Conservation (phyloP, 2,329 filamentous ascomycete genomes). For the Pseudogymnoascus sp. region DNA sequence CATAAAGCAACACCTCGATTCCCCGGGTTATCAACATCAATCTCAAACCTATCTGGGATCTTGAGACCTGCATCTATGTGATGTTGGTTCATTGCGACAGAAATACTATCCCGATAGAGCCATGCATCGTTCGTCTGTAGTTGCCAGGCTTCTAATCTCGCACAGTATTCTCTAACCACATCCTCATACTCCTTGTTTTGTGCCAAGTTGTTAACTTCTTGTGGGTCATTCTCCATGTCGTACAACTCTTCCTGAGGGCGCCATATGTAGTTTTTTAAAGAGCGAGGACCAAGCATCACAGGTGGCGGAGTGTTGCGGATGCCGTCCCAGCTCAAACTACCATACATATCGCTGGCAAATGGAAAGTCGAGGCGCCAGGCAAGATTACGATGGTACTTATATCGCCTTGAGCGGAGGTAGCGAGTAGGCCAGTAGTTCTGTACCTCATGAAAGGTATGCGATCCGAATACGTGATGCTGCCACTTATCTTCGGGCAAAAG, state of each 20-base stretch:
- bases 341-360: conserved; percentile 39
- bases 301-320: conserved; percentile 25
- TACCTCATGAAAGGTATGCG: conserved; percentile 43
- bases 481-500: conserved; percentile 13
- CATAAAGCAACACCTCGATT: conserved; percentile 2
- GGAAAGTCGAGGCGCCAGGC: conserved; percentile 42
- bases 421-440: conserved; percentile 43
- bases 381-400: conserved; percentile 44
- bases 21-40: conserved; percentile 12
- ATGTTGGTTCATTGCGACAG: conserved; percentile 9
- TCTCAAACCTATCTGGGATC: conserved; percentile 12
- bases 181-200: conserved; percentile 25
- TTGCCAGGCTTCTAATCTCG: conserved; percentile 13
- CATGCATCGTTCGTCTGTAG: conserved; percentile 10
- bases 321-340: conserved; percentile 35
- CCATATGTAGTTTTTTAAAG: conserved; percentile 35
- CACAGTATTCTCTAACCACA: conserved; percentile 27
- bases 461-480: conserved; percentile 37
- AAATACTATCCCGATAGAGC: conserved; percentile 14
- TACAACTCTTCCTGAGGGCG: conserved; percentile 38
- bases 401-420: conserved; percentile 33
- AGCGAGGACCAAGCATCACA: conserved; percentile 33
- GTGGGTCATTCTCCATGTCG: conserved; percentile 36
- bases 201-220: conserved; percentile 38
- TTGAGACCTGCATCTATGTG: conserved; percentile 11